Conservation (phyloP, 208 protist genomes). For the Paratrypanosoma confusum region DNA sequence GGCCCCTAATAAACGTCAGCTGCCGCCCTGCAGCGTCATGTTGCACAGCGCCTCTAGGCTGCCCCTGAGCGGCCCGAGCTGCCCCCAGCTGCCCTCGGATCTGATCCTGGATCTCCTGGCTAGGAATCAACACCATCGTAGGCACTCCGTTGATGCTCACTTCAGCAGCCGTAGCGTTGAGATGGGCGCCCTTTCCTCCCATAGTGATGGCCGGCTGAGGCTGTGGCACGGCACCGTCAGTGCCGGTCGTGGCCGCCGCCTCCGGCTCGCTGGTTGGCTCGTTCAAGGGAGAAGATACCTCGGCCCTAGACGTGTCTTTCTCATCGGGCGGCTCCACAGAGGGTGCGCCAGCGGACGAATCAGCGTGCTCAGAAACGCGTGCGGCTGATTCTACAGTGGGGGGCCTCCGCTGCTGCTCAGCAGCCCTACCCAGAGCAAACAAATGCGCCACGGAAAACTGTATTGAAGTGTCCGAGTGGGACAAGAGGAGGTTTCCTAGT, state of each 20-base stretch:
- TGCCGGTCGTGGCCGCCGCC: background rate
- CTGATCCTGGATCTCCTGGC: slow-evolving; percentile 23
- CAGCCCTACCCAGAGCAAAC: no score
- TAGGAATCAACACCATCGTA: slow-evolving; percentile 48
- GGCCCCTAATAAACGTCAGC: background rate
- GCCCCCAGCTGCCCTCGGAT: slow-evolving; percentile 22
- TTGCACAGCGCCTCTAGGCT: background rate
- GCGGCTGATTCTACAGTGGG: no score
- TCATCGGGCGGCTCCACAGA: no score
- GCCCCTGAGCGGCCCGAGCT: background rate
- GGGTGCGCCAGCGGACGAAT: no score
- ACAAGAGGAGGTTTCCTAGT: slow-evolving; percentile 46
- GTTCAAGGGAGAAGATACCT: background rate
- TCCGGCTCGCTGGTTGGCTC: no score
- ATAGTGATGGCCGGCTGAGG: background rate
- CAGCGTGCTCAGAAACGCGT: no score
- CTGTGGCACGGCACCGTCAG: background rate
- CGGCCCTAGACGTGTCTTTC: background rate
- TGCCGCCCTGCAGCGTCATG: slow-evolving; percentile 3
- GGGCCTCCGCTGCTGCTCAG: no score
- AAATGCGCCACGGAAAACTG: slow-evolving; percentile 45
- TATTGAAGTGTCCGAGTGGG: slow-evolving; percentile 28
- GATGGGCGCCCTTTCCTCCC: slow-evolving; percentile 13
- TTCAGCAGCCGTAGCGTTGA: slow-evolving; percentile 31
- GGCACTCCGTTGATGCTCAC: slow-evolving; percentile 39